phyloP scores from a whole-genome alignment of 139 green algal species.

The Tetradesmus lagerheimii region DNA sequence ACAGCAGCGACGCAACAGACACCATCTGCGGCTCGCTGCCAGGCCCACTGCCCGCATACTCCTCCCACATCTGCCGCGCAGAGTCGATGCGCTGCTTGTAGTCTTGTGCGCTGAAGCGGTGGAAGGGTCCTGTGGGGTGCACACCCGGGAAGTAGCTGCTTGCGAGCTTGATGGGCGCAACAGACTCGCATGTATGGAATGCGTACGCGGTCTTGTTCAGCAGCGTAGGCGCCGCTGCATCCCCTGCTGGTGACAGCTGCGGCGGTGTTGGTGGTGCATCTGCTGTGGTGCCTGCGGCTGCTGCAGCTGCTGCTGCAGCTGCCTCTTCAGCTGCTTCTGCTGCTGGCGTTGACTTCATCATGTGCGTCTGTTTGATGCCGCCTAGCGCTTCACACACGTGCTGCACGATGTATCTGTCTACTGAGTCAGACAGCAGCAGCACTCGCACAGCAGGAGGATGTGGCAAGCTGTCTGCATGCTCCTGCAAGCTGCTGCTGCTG shows the following conservation, averaged over 20 bases:
- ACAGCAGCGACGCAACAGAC: conserved; percentile 43
- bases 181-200: neutral
- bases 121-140: conserved; percentile 47
- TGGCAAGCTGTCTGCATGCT: neutral
- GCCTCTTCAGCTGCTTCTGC: conserved; percentile 32
- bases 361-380: conserved; percentile 33
- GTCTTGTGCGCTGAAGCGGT: conserved; percentile 29
- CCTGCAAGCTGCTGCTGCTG: neutral
- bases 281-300: neutral
- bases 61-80: conserved; percentile 21
- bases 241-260: conserved; percentile 1
- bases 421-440: conserved; percentile 54
- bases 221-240: neutral
- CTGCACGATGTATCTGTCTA: conserved; percentile 47
- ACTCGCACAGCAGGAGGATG: conserved; percentile 10
- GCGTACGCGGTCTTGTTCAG: conserved; percentile 35
- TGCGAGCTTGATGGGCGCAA: conserved; percentile 16
- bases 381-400: conserved; percentile 43
- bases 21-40: conserved; percentile 7
- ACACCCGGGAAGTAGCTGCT: conserved; percentile 56
- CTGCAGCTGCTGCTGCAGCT: conserved; percentile 41
- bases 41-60: conserved; percentile 1
- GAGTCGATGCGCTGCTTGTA: conserved; percentile 27
- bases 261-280: neutral
- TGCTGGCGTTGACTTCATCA: conserved; percentile 11